Base-by-base conservation (phyloP, 441 rosid genomes). In the Oxalis stricta region DNA sequence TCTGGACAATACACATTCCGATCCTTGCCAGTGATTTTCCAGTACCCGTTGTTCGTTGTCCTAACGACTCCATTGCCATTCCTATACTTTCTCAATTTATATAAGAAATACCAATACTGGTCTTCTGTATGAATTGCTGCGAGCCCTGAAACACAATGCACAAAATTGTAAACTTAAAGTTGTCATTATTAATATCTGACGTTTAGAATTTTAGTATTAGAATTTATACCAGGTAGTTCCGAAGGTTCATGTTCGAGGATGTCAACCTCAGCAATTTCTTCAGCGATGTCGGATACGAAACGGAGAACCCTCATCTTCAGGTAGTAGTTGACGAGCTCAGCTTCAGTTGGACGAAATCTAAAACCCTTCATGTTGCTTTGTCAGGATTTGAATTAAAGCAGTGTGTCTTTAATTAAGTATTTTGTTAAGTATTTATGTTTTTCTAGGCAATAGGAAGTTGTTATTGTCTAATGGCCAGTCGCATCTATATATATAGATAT, bases 291-390 rank as follows among this genome's bases (percentile, higher is more conserved):
- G 20, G 38, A 17, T 28, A 46, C 42, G 16, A 29, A 48, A 29
- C 54, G 61, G 24, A 30, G 34, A 18, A 55, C 28, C 52, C 58
- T 66, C 19, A 22, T 48, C 21, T 33, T 44, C 42, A 61, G 52
- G 33, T 35, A 66, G 42, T 53, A 38, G 1, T 5, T 1, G 11
- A 66, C 14, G 33, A 61, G 42, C 56, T 66, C 68, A 46, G 41
- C 40, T 14, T 66, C 71, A 23, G 61, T 53, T 4, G 71, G 68
- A 10, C 38, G 67, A 64, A 61, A 66, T 33, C 71, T 38, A n/a
- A n/a, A n/a, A n/a, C n/a, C n/a, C n/a, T n/a, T n/a, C n/a, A n/a
- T n/a, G n/a, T n/a, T n/a, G n/a, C n/a, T n/a, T n/a, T n/a, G n/a
- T n/a, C n/a, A n/a, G n/a, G n/a, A n/a, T n/a, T n/a, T n/a, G n/a